Evolutionary conservation across 208 protist genomes (phyloP), one percentile per base, ranked within the genome.

Genomic region (Leishmania turanica): DNA sequence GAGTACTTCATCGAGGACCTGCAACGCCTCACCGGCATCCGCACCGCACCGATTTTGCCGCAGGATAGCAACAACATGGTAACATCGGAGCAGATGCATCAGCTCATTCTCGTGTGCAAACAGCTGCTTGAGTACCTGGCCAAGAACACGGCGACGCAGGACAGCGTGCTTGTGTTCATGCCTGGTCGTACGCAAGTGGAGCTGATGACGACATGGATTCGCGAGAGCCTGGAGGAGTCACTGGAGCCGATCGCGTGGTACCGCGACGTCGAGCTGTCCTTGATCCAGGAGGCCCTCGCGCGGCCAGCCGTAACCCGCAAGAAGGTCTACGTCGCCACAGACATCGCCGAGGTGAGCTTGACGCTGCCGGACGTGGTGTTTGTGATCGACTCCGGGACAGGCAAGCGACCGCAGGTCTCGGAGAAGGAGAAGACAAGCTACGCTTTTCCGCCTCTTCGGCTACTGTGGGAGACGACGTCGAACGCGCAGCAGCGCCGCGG

Each of bases 311-410:
- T 81, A 19, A 95, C 89, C 53, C 87, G 89, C 27, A 91, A 98
- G 72, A 99, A 99, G 86, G 89, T 99, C 19, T 96, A 99, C 72
- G 77, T 99, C 27, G 91, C 96, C 27, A 99, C 98, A 13, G 98
- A 99, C 86, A 99, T 99, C 83, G 98, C 98, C 13, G 98, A 99
- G 84, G 99, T 99, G 15, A 97, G 92, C 49, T 75, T 99, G 13
- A 99, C 99, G 40, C 94, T 99, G 76, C 97, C 98, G 17, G 99
- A 99, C 82, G 93, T 97, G 17, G 94, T 97, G 37, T 97, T 98
- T 68, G 98, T 99, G 8, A 97, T 99, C 51, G 99, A 99, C 88
- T 93, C 88, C 40, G 98, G 98, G 60, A 92, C 86, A 4, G 79
- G 81, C 70, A 97, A 97, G 82, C 84, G 89, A 13, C 94, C 94